phyloP scores from a whole-genome alignment of 2,329 filamentous ascomycete species.

The Fusarium cyanostomum region DNA sequence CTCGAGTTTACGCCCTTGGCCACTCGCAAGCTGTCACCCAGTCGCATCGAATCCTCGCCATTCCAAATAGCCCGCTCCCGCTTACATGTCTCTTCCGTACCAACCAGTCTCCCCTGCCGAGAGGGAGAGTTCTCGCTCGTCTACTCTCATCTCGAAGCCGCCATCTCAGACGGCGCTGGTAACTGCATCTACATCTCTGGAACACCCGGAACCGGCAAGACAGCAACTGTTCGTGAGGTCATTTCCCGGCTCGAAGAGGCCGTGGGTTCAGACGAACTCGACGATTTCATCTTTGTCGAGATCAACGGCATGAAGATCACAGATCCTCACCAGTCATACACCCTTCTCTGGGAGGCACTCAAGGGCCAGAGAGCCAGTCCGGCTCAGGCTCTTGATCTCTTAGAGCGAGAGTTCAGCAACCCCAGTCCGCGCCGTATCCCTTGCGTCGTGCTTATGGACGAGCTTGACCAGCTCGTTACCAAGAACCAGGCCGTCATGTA shows the following conservation, averaged over 20 bases:
- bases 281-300: slow-evolving; percentile 99
- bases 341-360: slow-evolving; percentile 93
- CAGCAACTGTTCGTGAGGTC: slow-evolving; percentile 95
- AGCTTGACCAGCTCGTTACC: slow-evolving; percentile 96
- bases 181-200: slow-evolving; percentile 99
- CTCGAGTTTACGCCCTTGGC: slow-evolving; percentile 96
- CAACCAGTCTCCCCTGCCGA: slow-evolving; percentile 86
- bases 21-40: slow-evolving; percentile 82
- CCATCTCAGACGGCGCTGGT: slow-evolving; percentile 91
- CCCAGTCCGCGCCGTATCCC: slow-evolving; percentile 91
- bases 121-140: slow-evolving; percentile 92
- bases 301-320: slow-evolving; percentile 99
- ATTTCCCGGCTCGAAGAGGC: slow-evolving; percentile 88
- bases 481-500: slow-evolving; percentile 99
- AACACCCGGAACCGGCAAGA: slow-evolving; percentile 98
- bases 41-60: slow-evolving; percentile 80
- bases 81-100: slow-evolving; percentile 93
- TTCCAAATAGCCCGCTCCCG: slow-evolving; percentile 90
- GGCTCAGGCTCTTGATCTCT: slow-evolving; percentile 86
- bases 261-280: slow-evolving; percentile 88
- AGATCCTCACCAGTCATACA: slow-evolving; percentile 96
- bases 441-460: slow-evolving; percentile 98
- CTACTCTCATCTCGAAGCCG: slow-evolving; percentile 91
- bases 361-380: slow-evolving; percentile 93
- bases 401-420: slow-evolving; percentile 92